Percentiles rank a stretch among this genome's conserved stretches.
These are phyloP conservation scores for Penicillium crystallinum DNA, from an alignment of 495 filamentous ascomycete genomes.

Conservation along the genomic window DNA sequence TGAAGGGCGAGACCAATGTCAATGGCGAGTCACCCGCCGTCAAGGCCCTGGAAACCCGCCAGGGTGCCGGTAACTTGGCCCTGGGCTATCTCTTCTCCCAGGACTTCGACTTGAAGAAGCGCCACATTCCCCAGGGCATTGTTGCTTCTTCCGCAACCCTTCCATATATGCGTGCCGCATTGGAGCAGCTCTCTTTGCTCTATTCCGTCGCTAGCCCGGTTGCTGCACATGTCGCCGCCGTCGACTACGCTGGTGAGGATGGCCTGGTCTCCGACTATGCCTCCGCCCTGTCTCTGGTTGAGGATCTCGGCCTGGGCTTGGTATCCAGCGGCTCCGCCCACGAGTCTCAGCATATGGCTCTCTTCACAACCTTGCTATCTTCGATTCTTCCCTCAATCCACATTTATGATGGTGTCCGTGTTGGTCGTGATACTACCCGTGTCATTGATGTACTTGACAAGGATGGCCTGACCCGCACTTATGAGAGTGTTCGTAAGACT, in stretches of 20 bases:
- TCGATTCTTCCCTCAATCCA: constrained; percentile 79
- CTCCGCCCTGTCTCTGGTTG: constrained; percentile 72
- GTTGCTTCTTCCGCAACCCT: constrained; percentile 80
- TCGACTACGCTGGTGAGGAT: constrained; percentile 70
- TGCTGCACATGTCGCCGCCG: constrained; percentile 88
- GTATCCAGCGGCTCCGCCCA: constrained; percentile 80
- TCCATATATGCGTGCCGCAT: constrained; percentile 68
- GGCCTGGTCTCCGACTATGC: constrained; percentile 85
- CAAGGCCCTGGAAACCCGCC: constrained; percentile 75
- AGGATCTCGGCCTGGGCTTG: constrained; percentile 84
- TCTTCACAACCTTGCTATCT: constrained; percentile 81
- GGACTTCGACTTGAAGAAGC: constrained; percentile 88
- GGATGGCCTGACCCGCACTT: constrained; percentile 61
- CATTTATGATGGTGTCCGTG: constrained; percentile 84
- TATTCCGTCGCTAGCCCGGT: constrained; percentile 89
- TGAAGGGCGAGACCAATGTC: constrained; percentile 61
- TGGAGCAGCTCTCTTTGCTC: constrained; percentile 85
- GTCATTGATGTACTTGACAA: constrained; percentile 82
- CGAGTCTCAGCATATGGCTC: constrained; percentile 91
- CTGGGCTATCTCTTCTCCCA: constrained; percentile 96
- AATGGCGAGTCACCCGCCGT: constrained; percentile 76
- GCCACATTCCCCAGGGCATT: constrained; percentile 84
- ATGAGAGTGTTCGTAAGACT: constrained; percentile 60
- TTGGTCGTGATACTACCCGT: constrained; percentile 77
- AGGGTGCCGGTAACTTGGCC: constrained; percentile 86